A percentile compares a stretch with the other conserved stretches of the same genome.
These are phyloP conservation scores for Polygonum maritimum DNA, from an alignment of 148 eudicot genomes.

Conservation along the genomic window DNA sequence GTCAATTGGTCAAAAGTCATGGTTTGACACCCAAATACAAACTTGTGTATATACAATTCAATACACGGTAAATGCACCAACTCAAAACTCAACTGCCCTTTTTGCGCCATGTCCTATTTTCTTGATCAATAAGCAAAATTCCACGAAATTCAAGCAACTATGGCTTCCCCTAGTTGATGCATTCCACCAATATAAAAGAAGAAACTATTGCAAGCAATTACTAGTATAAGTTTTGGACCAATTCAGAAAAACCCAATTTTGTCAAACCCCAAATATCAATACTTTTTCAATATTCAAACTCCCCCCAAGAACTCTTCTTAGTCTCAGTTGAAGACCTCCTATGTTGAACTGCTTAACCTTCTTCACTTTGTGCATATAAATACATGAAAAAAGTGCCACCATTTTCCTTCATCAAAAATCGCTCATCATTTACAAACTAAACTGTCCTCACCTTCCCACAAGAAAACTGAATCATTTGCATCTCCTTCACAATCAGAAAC, in stretches of 20 bases:
- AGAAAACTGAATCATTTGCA: background rate
- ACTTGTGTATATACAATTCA: background rate
- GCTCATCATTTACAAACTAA: background rate
- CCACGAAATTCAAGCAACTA: background rate
- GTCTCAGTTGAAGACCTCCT: constrained; percentile 3
- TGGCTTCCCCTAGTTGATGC: background rate
- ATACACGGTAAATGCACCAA: background rate
- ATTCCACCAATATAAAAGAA: background rate
- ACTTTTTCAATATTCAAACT: constrained; percentile 6
- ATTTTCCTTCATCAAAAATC: background rate
- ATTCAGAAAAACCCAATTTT: background rate
- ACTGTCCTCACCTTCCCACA: background rate
- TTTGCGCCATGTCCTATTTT: background rate
- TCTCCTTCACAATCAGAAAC: background rate
- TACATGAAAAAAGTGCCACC: background rate
- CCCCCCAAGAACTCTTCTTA: background rate
- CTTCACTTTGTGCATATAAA: background rate
- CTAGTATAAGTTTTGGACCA: background rate
- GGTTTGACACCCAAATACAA: background rate
- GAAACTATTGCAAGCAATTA: background rate
- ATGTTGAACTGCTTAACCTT: background rate
- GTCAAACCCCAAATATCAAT: background rate
- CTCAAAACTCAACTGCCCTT: background rate
- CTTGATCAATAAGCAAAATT: background rate
- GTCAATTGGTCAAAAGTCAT: background rate